phyloP scores from a whole-genome alignment of 306 rosid species.

The Citrullus amarus region DNA sequence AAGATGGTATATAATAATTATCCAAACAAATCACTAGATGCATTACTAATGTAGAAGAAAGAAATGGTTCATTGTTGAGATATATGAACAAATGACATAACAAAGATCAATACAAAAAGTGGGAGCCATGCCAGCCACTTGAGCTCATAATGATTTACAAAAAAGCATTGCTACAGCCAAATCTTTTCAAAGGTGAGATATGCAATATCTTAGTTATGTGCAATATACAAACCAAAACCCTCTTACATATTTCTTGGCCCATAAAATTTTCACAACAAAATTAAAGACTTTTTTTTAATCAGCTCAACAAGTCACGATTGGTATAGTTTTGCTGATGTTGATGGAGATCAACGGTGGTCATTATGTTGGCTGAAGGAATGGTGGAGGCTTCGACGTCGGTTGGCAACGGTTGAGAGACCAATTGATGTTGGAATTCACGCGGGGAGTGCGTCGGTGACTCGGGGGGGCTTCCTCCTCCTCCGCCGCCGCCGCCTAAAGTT shows the following conservation, averaged over 20 bases:
- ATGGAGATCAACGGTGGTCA: constrained; percentile 17
- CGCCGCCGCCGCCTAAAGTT: constrained; percentile 11
- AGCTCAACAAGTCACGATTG: constrained; percentile 23
- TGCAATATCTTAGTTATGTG: not conserved
- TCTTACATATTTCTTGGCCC: not conserved
- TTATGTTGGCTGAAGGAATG: constrained; percentile 4
- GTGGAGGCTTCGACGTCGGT: constrained; percentile 3
- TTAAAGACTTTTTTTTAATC: not conserved
- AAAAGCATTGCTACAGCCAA: not conserved
- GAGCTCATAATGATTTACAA: constrained; percentile 2
- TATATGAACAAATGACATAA: not conserved
- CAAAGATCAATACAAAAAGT: not conserved
- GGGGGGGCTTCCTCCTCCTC: constrained; percentile 4
- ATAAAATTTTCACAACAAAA: not conserved
- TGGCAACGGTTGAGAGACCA: not conserved
- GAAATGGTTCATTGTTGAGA: not conserved
- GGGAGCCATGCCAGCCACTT: not conserved
- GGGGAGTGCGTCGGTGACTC: constrained; percentile 15
- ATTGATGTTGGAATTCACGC: not conserved
- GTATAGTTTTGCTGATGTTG: not conserved
- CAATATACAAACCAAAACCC: not conserved
- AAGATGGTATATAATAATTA: no score
- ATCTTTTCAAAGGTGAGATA: not conserved
- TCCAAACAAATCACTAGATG: no score
- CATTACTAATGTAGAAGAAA: not conserved